Evolutionary conservation across 805 yeast species (phyloP).

Genomic region (Komagataella phaffii): DNA sequence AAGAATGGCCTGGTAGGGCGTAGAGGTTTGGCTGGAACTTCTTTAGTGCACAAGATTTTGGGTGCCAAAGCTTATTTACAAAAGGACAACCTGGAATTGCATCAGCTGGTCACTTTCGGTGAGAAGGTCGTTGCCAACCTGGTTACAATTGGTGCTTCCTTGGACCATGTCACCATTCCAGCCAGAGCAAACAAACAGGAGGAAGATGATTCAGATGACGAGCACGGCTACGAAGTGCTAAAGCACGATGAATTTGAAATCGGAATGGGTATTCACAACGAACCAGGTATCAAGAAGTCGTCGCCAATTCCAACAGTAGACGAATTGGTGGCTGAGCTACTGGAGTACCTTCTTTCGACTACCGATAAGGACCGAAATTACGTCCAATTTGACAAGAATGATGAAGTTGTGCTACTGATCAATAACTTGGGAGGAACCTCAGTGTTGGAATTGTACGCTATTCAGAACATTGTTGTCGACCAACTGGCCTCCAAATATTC

Average conservation of each 20-base stretch:
- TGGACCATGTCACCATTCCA: slow-evolving; percentile 86
- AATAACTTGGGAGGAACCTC: slow-evolving; percentile 91
- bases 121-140: slow-evolving; percentile 43
- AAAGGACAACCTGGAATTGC: slow-evolving; percentile 23
- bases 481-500: slow-evolving; percentile 37
- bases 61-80: slow-evolving; percentile 55
- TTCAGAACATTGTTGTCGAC: slow-evolving; percentile 44
- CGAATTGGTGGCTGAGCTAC: slow-evolving; percentile 42
- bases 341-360: slow-evolving; percentile 45
- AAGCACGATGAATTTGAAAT: slow-evolving; percentile 61
- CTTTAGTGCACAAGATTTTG: slow-evolving; percentile 69
- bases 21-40: slow-evolving; percentile 89
- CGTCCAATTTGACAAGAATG: slow-evolving; percentile 44
- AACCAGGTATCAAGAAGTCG: slow-evolving; percentile 64
- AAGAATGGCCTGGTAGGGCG: slow-evolving; percentile 90
- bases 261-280: slow-evolving; percentile 95
- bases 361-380: slow-evolving; percentile 70
- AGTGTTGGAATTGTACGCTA: slow-evolving; percentile 61
- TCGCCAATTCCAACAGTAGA: slow-evolving; percentile 62
- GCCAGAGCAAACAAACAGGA: slow-evolving; percentile 47
- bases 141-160: slow-evolving; percentile 81
- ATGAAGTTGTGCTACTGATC: slow-evolving; percentile 58
- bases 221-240: slow-evolving; percentile 22
- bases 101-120: slow-evolving; percentile 46
- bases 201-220: slow-evolving; percentile 20